phyloP scores from a whole-genome alignment of 495 filamentous ascomycete species.

The Hypoxylon rickii region DNA sequence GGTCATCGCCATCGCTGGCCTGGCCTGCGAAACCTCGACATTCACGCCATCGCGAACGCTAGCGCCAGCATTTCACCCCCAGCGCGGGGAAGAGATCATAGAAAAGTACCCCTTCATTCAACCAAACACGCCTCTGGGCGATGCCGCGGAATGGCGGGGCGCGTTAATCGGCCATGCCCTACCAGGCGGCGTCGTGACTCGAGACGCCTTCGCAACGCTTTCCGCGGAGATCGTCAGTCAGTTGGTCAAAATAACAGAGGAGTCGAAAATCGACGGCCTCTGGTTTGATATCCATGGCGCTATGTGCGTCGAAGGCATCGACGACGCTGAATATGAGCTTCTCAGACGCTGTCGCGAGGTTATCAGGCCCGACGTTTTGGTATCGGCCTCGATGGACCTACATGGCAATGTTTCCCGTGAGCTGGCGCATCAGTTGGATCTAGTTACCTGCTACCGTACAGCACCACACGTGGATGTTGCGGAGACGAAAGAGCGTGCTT shows the following conservation, averaged over 20 bases:
- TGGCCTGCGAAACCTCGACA: constrained; percentile 61
- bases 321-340: constrained; percentile 58
- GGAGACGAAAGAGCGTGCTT: constrained; percentile 60
- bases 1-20: constrained; percentile 58
- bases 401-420: constrained; percentile 61
- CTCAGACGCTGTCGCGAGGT: constrained; percentile 52
- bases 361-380: constrained; percentile 53
- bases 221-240: constrained; percentile 53
- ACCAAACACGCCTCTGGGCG: constrained; percentile 45
- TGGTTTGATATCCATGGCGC: constrained; percentile 66
- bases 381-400: constrained; percentile 62
- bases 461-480: constrained; percentile 58
- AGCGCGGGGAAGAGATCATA: constrained; percentile 51
- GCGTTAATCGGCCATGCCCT: constrained; percentile 60
- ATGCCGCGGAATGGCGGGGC: constrained; percentile 54
- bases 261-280: constrained; percentile 49
- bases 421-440: constrained; percentile 55
- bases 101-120: constrained; percentile 54
- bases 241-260: constrained; percentile 42
- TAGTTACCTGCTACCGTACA: constrained; percentile 62
- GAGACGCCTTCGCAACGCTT: constrained; percentile 53
- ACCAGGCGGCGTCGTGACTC: constrained; percentile 56
- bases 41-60: constrained; percentile 59
- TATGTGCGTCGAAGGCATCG: constrained; percentile 59
- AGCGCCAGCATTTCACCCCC: constrained; percentile 58